Conservation (phyloP, 1,284 basidiomycete genomes). For the Irpex lacteus region DNA sequence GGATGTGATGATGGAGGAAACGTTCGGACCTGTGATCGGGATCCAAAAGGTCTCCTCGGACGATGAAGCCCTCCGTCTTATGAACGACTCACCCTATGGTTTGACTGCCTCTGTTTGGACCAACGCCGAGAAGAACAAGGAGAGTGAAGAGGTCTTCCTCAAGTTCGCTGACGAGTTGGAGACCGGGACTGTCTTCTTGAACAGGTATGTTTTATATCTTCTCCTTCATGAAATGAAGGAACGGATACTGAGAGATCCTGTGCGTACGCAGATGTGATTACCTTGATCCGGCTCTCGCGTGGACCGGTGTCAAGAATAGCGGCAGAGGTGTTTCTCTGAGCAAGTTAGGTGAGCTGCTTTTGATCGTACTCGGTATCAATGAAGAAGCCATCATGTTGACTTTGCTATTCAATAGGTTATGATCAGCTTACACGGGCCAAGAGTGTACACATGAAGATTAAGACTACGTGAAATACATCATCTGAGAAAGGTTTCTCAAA, state of each 20-base stretch:
- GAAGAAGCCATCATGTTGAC: background rate
- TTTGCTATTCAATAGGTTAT: conserved; percentile 47
- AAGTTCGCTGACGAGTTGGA: conserved; percentile 73
- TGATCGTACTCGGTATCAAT: background rate
- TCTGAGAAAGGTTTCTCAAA: too few species aligned
- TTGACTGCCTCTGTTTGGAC: conserved; percentile 96
- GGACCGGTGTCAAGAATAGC: conserved; percentile 93
- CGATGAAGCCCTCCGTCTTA: conserved; percentile 81
- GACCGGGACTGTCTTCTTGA: conserved; percentile 91
- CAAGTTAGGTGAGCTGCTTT: conserved; percentile 71
- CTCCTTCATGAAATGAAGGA: conserved; percentile 1
- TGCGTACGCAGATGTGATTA: conserved; percentile 63
- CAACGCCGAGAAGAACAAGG: conserved; percentile 53
- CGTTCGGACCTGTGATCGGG: conserved; percentile 88
- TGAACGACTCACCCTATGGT: conserved; percentile 97
- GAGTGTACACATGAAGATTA: conserved; percentile 76
- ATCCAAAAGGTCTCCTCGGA: conserved; percentile 88
- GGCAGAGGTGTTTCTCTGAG: conserved; percentile 89
- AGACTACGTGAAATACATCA: conserved; percentile 30
- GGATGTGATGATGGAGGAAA: conserved; percentile 91
- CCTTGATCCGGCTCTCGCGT: conserved; percentile 88
- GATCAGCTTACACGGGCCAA: conserved; percentile 78
- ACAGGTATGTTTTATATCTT: conserved; percentile 46
- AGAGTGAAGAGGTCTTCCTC: conserved; percentile 69
- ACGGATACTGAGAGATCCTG: background rate